Percentiles rank a stretch among this genome's conserved stretches.
phyloP scores from a whole-genome alignment of 1,139 yeast genomes.

The Hansenula anomala region DNA sequence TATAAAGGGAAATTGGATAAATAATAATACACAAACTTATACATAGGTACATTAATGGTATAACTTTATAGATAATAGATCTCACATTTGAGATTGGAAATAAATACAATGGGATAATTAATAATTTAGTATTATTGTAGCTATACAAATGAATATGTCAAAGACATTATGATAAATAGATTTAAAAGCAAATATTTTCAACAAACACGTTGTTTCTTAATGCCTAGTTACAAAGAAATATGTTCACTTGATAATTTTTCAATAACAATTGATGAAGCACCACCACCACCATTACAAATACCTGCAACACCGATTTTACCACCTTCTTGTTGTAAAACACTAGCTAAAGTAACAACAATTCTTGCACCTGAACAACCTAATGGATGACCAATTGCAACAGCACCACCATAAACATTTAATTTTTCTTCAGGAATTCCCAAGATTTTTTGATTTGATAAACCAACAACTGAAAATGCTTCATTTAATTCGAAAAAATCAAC shows the following conservation, averaged over 20 bases:
- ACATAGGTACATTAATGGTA: no score
- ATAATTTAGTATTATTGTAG: no score
- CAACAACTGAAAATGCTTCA: constrained; percentile 96
- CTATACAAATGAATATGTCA: no score
- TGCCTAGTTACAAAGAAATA: constrained; percentile 13
- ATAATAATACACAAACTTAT: no score
- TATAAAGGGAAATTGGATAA: no score
- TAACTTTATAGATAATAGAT: neutral
- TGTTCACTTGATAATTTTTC: constrained; percentile 40
- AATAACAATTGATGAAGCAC: constrained; percentile 83
- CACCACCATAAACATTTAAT: constrained; percentile 95
- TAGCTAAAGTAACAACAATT: constrained; percentile 76
- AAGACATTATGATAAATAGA: no score
- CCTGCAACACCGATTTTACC: constrained; percentile 94
- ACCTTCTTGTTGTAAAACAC: constrained; percentile 71
- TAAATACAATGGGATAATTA: no score
- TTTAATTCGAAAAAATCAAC: constrained; percentile 72
- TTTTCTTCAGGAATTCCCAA: constrained; percentile 60
- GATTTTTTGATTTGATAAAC: constrained; percentile 81
- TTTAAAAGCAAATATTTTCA: no score
- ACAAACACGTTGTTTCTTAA: no score
- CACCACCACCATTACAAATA: constrained; percentile 99
- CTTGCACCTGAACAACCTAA: constrained; percentile 98
- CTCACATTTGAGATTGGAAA: neutral
- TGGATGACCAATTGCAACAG: constrained; percentile 97